Evolutionary conservation across 139 green algal genomes (phyloP).

Genomic region (Prasinococcaceae sp.): DNA sequence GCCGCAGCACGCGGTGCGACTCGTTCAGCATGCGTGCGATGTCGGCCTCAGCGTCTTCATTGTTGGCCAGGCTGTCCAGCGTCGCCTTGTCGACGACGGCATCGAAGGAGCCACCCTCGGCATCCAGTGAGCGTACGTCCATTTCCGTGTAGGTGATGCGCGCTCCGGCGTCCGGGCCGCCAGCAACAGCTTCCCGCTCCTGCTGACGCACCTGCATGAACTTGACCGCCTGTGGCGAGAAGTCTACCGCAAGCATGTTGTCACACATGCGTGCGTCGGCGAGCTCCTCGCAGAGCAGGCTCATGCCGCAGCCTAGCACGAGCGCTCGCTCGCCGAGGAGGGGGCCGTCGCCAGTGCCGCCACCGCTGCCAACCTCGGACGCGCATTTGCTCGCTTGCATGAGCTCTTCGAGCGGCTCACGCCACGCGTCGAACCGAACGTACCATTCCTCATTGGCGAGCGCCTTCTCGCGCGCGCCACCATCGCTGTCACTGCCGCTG

Average conservation of each 20-base stretch:
- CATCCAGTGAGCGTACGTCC: not conserved
- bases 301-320: not conserved
- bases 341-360: not conserved
- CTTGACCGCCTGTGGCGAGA: not conserved
- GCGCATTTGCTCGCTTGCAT: not conserved
- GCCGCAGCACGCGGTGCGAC: not conserved
- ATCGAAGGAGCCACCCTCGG: not conserved
- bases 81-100: slow-evolving; percentile 1
- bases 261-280: not conserved
- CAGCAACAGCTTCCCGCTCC: not conserved
- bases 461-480: not conserved
- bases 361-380: not conserved
- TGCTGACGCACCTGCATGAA: not conserved
- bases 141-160: not conserved
- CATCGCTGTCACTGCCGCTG: not conserved
- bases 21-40: not conserved
- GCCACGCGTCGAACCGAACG: not conserved
- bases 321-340: too few relatives aligned
- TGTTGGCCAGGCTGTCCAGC: slow-evolving; percentile 1
- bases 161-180: not conserved
- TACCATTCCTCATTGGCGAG: not conserved
- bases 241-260: not conserved
- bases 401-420: not conserved
- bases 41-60: not conserved
- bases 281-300: not conserved